Conservation (phyloP, 2,329 filamentous ascomycete species). For the Botrytis hyacinthi region DNA sequence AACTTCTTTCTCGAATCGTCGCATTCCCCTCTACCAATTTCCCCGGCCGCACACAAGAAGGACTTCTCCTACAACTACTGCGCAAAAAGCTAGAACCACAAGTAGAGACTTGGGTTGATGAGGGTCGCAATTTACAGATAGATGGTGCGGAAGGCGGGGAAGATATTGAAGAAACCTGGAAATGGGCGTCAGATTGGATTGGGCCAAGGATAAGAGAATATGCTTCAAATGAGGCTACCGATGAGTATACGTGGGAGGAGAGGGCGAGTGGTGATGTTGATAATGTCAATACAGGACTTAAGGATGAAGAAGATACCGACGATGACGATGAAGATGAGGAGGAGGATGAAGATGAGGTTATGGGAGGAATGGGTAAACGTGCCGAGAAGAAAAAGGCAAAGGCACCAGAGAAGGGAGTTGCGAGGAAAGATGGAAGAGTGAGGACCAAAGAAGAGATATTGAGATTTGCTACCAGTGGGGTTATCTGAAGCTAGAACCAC, state of each 20-base stretch:
- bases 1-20: slow-evolving; percentile 67
- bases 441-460: slow-evolving; percentile 46
- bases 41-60: slow-evolving; percentile 66
- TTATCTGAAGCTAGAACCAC: neutral
- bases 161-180: slow-evolving; percentile 60
- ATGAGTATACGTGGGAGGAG: slow-evolving; percentile 72
- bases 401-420: slow-evolving; percentile 17
- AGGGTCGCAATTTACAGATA: slow-evolving; percentile 51
- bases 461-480: slow-evolving; percentile 51
- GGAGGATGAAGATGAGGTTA: slow-evolving; percentile 55
- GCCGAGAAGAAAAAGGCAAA: slow-evolving; percentile 30
- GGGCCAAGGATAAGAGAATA: slow-evolving; percentile 45
- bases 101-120: slow-evolving; percentile 69
- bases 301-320: slow-evolving; percentile 55
- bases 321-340: slow-evolving; percentile 49
- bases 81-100: slow-evolving; percentile 81
- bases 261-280: slow-evolving; percentile 64
- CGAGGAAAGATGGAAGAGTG: slow-evolving; percentile 27
- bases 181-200: slow-evolving; percentile 42
- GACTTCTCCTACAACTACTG: slow-evolving; percentile 65
- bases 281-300: slow-evolving; percentile 70
- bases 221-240: slow-evolving; percentile 50
- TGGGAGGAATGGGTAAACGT: slow-evolving; percentile 42
- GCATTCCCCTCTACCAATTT: slow-evolving; percentile 75
- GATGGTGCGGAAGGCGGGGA: slow-evolving; percentile 33